Base-by-base conservation (phyloP, 768 basidiomycete species). In the Suillus hirtellus region DNA sequence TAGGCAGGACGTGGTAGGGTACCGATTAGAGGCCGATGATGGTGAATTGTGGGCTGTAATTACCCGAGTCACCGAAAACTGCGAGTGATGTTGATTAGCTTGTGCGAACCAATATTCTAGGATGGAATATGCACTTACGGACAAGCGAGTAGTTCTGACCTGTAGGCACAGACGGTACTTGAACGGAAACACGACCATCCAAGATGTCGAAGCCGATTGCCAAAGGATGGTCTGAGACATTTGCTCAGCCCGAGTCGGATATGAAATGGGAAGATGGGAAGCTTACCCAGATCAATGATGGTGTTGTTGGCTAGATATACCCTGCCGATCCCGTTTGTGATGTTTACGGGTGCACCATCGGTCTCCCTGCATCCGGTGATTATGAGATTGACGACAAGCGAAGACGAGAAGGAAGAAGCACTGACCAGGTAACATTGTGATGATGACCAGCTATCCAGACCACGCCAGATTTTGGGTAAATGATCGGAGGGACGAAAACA, bases 21-120 rank as follows among this genome's bases (percentile, higher is more conserved):
- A 11, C 21, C 37, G 4, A 31, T 65, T 17, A 56, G 27, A 6
- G 17, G 31, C 8, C 9, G 27, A 54, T 66, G 66, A 78, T 77
- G 4, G 63, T 63, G 61, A 79, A 78, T 19, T 37, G 0, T 1
- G 65, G 62, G 68, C 74, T 74, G 53, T 44, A 53, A 53, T 76
- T 66, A n/a, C 72, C 77, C 46, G 76, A 76, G 50, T 76, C 73
- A 31, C 73, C 76, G 42, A 76, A 68, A 24, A 78, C 77, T 80
- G 60, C 3, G 27, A 44, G 44, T 27, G 38, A 19, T n/a, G 44
- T 6, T n/a, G 58, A 37, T 69, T 59, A 70, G 64, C 12, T 50
- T 34, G 17, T 14, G 21, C 31, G 17, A 14, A 12, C 6, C 46
- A 21, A 19, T 24, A 27, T 27, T 27, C 19, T 15, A 47, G n/a